Evolutionary conservation across 2,329 filamentous ascomycete genomes (phyloP), one percentile per base, ranked within the genome.

Genomic region (Aspergillus neoniger): DNA sequence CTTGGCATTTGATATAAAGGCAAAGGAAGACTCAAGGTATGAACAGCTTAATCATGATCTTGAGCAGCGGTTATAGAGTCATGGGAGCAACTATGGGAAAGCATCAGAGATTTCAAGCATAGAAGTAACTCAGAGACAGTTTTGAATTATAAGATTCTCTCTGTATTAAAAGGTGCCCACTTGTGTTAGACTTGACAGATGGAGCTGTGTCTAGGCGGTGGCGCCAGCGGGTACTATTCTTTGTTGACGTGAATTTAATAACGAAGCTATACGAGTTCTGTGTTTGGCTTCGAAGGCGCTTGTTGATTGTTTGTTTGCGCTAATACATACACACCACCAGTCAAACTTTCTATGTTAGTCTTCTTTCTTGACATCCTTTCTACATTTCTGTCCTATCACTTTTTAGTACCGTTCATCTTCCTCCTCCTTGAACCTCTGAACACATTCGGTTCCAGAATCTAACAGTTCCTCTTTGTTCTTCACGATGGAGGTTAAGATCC

Each of bases 121-220:
- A 49, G 23, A 28, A 17, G 44, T 48, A 49, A 49, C 14, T 49
- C 47, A 49, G 28, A 49, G 47, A 28, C 47, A 49, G 23, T 17
- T 7, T 28, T n/a, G 2, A 17, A 49, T n/a, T 17, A 49, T 15
- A 49, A 30, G 8, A 30, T 2, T n/a, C 7, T 49, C 3, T 17
- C 28, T 23, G 47, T 49, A 49, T 30, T 49, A 49, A 49, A 30
- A 12, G 23, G n/a, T 15, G 15, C 28, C 10, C n/a, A 49, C n/a
- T 9, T 49, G 25, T 23, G 47, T 49, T 28, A 49, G 25, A 49
- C 25, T 28, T 30, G 23, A 28, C 47, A n/a, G n/a, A 49, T 49
- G 25, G 47, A 32, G 23, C 47, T 49, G 47, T 49, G 47, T 49
- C 47, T 9, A 49, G 47, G 25, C n/a, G 47, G 47, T 49, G 47